Base-by-base conservation (phyloP, 2,329 filamentous ascomycete species). In the Sarocladium oryzae region DNA sequence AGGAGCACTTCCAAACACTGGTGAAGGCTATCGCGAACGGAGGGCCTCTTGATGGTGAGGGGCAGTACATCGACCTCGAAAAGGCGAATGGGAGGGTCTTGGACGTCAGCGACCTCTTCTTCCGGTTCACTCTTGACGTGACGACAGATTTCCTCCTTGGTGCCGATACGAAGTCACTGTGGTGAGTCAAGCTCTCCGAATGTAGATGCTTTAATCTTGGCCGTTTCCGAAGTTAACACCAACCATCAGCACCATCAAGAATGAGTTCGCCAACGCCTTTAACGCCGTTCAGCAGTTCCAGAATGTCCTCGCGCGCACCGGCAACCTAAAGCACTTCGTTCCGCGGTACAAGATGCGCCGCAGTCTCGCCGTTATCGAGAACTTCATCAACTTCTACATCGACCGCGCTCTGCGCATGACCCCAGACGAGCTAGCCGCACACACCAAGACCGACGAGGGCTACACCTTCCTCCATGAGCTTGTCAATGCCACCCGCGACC, bases 381-480 rank as follows among this genome's bases (percentile, higher is more conserved):
- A 76, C 45, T 92, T 95, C 60, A 81, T 95, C 50, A 80, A 86
- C 63, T 77, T 78, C 8, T 95, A 86, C 67, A 91, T 96, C 62
- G 82, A 91, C 50, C 76, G 79, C 10, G 81, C 88, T 0, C 78
- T 95, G 6, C 74, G 74, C 4, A 76, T 95, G 30, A 80, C 79
- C 2, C 78, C 81, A 0, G 80, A 82, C 28, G 88, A 96, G 65
- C 79, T 95, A 2, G 81, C 84, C 46, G 55, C 16, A 7, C 76
- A 82, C 69, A 79, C 79, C 52, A 89, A 88, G 62, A 81, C 81
- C 8, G 86, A 88, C 62, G 71, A 78, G 55, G 79, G 77, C 43
- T 91, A 93, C 67, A 95, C 87, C 1, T 95, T 96, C 70, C 78
- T 96, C 18, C 87, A 96, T 67, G 87, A 89, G 26, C 79, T 96